Conservation (phyloP, 2,329 filamentous ascomycete species). For the Hypoxylon sp. region DNA sequence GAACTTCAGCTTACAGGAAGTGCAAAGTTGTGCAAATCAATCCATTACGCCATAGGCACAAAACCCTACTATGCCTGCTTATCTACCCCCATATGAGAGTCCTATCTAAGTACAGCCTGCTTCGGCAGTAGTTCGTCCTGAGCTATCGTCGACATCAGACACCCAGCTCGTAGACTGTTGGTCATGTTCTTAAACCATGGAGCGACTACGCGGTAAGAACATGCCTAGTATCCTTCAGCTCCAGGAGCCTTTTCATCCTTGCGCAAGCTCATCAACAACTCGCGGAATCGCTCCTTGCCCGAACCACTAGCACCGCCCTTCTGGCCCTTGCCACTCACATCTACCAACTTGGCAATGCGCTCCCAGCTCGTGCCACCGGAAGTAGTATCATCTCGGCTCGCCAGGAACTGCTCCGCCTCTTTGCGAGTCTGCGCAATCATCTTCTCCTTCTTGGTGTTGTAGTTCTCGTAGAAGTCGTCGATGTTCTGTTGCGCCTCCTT, state of each 20-base stretch:
- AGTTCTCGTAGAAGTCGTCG: slow-evolving; percentile 99
- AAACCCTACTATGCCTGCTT: slow-evolving; percentile 40
- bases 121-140: slow-evolving; percentile 3
- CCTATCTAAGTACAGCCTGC: slow-evolving; percentile 48
- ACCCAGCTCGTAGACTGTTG: slow-evolving; percentile 23
- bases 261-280: slow-evolving; percentile 85
- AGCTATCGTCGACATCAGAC: slow-evolving; percentile 22
- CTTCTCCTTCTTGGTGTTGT: slow-evolving; percentile 98
- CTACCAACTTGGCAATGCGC: slow-evolving; percentile 96
- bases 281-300: slow-evolving; percentile 96
- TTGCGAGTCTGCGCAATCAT: slow-evolving; percentile 86
- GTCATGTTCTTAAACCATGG: slow-evolving; percentile 23
- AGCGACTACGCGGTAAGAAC: slow-evolving; percentile 37
- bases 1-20: slow-evolving; percentile 1
- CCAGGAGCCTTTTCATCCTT: slow-evolving; percentile 91
- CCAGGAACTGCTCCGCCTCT: slow-evolving; percentile 94
- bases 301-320: slow-evolving; percentile 89
- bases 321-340: slow-evolving; percentile 91
- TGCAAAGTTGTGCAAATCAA: slow-evolving; percentile 34
- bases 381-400: slow-evolving; percentile 89
- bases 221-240: slow-evolving; percentile 69
- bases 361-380: slow-evolving; percentile 98
- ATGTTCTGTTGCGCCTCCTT: slow-evolving; percentile 93
- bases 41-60: slow-evolving; percentile 48
- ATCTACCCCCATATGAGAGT: slow-evolving; percentile 31